A percentile compares a stretch with the other conserved stretches of the same genome.
Evolutionary conservation across 148 eudicot species (phyloP).

Genomic region (Rhododendron simsii): DNA sequence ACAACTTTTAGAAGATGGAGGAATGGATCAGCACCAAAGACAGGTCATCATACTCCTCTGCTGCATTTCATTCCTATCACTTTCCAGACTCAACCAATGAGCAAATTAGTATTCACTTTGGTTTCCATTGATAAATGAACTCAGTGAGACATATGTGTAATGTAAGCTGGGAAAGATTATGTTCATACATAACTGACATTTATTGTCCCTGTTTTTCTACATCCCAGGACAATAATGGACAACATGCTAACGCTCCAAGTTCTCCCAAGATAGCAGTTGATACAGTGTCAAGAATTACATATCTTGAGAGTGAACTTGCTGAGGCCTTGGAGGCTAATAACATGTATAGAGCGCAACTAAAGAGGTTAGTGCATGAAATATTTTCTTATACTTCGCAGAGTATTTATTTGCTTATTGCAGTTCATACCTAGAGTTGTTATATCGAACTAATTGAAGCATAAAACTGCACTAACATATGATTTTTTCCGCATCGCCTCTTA

Average conservation of each 20-base stretch:
- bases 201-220: not conserved
- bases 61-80: not conserved
- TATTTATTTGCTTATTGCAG: not conserved
- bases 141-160: not conserved
- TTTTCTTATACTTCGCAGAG: not conserved
- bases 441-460: not conserved
- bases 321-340: constrained; percentile 61
- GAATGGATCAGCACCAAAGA: not conserved
- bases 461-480: not conserved
- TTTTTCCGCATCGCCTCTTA: not conserved
- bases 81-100: not conserved
- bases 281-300: constrained; percentile 25
- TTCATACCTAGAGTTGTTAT: not conserved
- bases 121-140: not conserved
- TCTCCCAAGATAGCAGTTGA: not conserved
- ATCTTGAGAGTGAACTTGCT: constrained; percentile 48
- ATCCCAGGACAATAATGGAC: constrained; percentile 4
- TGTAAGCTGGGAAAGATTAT: not conserved
- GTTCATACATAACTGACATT: not conserved
- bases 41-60: not conserved
- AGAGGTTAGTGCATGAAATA: constrained; percentile 32
- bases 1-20: not conserved
- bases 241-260: not conserved
- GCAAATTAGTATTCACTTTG: not conserved
- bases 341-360: constrained; percentile 51